Base-by-base conservation (phyloP, 2,329 filamentous ascomycete genomes). In the Colletotrichum neosansevieriae region DNA sequence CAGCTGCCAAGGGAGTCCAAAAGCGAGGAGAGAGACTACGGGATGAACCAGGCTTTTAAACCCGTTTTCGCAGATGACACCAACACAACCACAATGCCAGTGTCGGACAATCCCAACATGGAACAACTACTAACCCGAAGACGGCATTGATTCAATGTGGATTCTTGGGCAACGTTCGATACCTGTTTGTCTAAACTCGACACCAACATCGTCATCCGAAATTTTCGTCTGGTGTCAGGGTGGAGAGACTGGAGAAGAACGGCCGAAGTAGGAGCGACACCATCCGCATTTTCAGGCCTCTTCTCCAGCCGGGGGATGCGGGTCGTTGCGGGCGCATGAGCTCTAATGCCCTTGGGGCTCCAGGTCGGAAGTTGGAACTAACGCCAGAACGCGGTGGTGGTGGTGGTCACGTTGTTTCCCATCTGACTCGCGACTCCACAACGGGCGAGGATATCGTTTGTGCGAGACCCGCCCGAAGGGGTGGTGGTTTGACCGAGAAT, bases 171-270 rank as follows among this genome's bases (percentile, higher is more conserved):
- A 32, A 50, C 49, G 21, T 54, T 60, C 34, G 42, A 44, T 44
- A 54, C 56, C 32, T 24, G 47, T 19, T 24, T 51, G 62, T 56
- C 61, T 67, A 45, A 15, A 36, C 38, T 64, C 54, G 61, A 69
- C 66, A 59, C 61, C 36, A 69, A 56, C 49, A 60, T 50, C 61
- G 62, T 66, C 66, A 69, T 69, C 42, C 40, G 19, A 56, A 60
- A 56, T 34, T 56, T 40, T 56, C 47, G 66, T 66, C 56, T 56
- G 61, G 40, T 57, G 49, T 60, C 38, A 5, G 34, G 34, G 66
- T 69, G 66, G 66, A 66, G 66, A 59, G 56, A 19, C 66, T 66
- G 66, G 62, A 56, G 65, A 66, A 44, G 32, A 69, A 65, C 54
- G 61, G 49, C 66, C 66, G 66, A 69, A 60, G 66, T 66, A 68